Evolutionary conservation across 306 rosid genomes (phyloP).

Genomic region (Begonia loranthoides): DNA sequence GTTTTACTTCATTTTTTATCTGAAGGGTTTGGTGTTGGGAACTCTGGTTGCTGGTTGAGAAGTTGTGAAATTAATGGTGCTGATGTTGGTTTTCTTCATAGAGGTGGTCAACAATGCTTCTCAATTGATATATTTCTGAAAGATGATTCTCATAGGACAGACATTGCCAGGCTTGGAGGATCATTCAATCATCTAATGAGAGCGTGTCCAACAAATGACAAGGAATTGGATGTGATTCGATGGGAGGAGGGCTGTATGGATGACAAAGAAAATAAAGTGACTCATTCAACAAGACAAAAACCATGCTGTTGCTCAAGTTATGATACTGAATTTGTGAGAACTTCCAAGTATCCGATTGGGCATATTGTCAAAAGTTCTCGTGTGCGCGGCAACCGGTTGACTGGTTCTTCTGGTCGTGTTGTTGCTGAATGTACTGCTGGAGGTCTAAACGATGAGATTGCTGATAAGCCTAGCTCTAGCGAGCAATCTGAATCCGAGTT

Average conservation of each 20-base stretch:
- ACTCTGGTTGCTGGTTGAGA: constrained; percentile 67
- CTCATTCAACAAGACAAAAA: constrained; percentile 69
- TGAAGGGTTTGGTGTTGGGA: constrained; percentile 81
- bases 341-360: constrained; percentile 50
- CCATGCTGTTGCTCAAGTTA: constrained; percentile 92
- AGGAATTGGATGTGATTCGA: constrained; percentile 52
- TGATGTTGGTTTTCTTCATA: constrained; percentile 88
- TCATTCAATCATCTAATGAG: constrained; percentile 68
- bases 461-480: constrained; percentile 87
- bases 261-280: constrained; percentile 57
- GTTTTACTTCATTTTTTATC: constrained; percentile 88
- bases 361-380: constrained; percentile 52
- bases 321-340: constrained; percentile 56
- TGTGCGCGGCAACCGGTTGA: constrained; percentile 36
- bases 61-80: constrained; percentile 36
- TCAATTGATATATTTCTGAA: constrained; percentile 58
- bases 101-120: constrained; percentile 81
- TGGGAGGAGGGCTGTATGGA: constrained; percentile 99
- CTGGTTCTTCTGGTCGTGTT: constrained; percentile 74
- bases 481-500: constrained; percentile 75
- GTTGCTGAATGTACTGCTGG: constrained; percentile 72
- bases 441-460: constrained; percentile 67
- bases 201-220: constrained; percentile 37
- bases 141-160: constrained; percentile 52
- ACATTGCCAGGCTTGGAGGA: constrained; percentile 90